Conservation (phyloP, 768 basidiomycete species). For the Cyclocybe cylindracea region DNA sequence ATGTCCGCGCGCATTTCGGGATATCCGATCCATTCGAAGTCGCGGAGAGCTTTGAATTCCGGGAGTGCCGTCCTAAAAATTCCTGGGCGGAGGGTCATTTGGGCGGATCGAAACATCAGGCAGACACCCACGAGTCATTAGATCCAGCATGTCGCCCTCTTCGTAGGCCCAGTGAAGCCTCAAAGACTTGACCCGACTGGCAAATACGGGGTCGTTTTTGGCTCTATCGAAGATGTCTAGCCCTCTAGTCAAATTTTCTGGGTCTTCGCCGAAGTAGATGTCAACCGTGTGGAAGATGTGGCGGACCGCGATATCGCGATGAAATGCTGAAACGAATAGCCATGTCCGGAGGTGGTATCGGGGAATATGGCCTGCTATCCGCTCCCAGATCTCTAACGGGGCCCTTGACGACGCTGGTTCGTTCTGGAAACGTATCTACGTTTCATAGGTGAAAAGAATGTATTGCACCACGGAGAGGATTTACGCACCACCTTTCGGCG, state of each 20-base stretch:
- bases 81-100: constrained; percentile 29
- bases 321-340: constrained; percentile 65
- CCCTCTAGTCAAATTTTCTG: constrained; percentile 58
- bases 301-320: constrained; percentile 63
- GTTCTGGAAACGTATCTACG: constrained; percentile 51
- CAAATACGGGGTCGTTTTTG: constrained; percentile 62
- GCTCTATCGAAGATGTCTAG: constrained; percentile 70
- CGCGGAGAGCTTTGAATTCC: constrained; percentile 57
- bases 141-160: constrained; percentile 65
- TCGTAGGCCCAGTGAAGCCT: constrained; percentile 72
- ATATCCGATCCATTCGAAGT: constrained; percentile 80
- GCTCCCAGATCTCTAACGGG: constrained; percentile 69
- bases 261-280: constrained; percentile 67
- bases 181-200: constrained; percentile 56
- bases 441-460: constrained; percentile 3
- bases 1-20: constrained; percentile 70
- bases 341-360: constrained; percentile 69
- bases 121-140: constrained; percentile 50
- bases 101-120: background rate
- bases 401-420: constrained; percentile 63
- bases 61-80: constrained; percentile 66
- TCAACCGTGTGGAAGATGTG: constrained; percentile 69
- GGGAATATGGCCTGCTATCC: constrained; percentile 61
- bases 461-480: background rate
- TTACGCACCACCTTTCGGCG: constrained; percentile 48